Conservation (phyloP, 2,329 filamentous ascomycete species). For the Arthrobotrys entomopaga region DNA sequence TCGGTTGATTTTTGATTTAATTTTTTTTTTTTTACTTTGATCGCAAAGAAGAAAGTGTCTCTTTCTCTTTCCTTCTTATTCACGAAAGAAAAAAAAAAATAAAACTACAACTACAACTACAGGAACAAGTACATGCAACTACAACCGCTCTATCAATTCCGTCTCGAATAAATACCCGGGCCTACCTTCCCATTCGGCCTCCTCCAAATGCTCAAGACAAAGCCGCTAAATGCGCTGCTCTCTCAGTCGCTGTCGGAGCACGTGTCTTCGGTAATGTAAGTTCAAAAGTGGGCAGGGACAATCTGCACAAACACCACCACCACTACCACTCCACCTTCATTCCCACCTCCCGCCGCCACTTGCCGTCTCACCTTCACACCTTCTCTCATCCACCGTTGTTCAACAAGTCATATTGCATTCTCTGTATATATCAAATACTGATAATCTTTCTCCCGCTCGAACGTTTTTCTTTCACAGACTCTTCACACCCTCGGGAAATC, state of each 20-base stretch:
- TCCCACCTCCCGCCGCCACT: conserved; percentile 2
- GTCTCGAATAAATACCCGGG: conserved; percentile 21
- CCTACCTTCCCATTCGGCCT: conserved; percentile 24
- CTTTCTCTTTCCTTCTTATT: conserved; percentile 15
- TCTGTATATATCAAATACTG: neutral
- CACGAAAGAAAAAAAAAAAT: neutral
- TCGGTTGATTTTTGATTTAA: conserved; percentile 26
- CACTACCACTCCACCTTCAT: conserved; percentile 25
- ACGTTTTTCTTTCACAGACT: conserved; percentile 50
- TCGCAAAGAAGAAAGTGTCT: neutral
- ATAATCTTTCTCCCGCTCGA: neutral
- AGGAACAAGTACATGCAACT: conserved; percentile 16
- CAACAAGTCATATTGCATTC: neutral
- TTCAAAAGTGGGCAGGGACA: conserved; percentile 44
- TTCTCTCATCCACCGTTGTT: neutral
- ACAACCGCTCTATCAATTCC: conserved; percentile 20
- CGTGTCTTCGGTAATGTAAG: conserved; percentile 59
- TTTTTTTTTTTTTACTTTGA: neutral
- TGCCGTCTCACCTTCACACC: conserved; percentile 2
- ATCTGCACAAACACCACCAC: conserved; percentile 51
- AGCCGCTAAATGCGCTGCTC: conserved; percentile 59
- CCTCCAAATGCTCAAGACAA: conserved; percentile 59
- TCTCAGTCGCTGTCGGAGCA: conserved; percentile 59
- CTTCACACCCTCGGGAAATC: conserved; percentile 58
- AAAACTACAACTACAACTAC: no score